These are phyloP conservation scores for Metschnikowia cerradonensis DNA, from an alignment of 805 yeast genomes.

Conservation along the genomic window DNA sequence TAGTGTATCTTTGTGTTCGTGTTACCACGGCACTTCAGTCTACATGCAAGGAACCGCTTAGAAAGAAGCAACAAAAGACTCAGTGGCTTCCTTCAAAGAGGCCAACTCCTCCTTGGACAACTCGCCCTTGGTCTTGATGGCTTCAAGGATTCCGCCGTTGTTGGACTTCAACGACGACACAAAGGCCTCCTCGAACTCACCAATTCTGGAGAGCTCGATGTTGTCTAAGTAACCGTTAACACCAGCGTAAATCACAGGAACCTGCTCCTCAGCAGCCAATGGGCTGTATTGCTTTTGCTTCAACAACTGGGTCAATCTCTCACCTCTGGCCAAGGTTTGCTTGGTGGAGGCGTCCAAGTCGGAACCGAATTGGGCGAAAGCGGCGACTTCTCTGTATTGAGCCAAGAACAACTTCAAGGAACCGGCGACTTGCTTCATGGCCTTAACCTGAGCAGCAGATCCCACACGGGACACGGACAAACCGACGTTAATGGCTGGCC, in stretches of 20 bases:
- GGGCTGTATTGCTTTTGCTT: conserved; percentile 98
- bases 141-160: conserved; percentile 76
- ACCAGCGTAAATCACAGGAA: conserved; percentile 98
- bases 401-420: conserved; percentile 99
- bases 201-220: conserved; percentile 79
- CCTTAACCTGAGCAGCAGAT: conserved; percentile 99
- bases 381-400: conserved; percentile 99
- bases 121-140: conserved; percentile 87
- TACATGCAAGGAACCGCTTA: conserved; percentile 24
- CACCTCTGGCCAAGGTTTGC: conserved; percentile 99
- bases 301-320: conserved; percentile 97
- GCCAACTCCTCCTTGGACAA: conserved; percentile 83
- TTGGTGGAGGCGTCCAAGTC: conserved; percentile 99
- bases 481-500: conserved; percentile 99
- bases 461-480: conserved; percentile 99
- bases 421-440: conserved; percentile 99
- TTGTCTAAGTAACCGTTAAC: conserved; percentile 97
- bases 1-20: conserved; percentile 17
- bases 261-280: conserved; percentile 98
- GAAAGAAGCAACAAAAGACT: conserved; percentile 89
- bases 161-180: conserved; percentile 86
- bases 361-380: conserved; percentile 99
- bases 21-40: conserved; percentile 16
- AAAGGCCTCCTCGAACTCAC: conserved; percentile 90
- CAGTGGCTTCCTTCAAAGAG: conserved; percentile 85